Base-by-base conservation (phyloP, 2,329 filamentous ascomycete species). In the Elsinoe batatas region DNA sequence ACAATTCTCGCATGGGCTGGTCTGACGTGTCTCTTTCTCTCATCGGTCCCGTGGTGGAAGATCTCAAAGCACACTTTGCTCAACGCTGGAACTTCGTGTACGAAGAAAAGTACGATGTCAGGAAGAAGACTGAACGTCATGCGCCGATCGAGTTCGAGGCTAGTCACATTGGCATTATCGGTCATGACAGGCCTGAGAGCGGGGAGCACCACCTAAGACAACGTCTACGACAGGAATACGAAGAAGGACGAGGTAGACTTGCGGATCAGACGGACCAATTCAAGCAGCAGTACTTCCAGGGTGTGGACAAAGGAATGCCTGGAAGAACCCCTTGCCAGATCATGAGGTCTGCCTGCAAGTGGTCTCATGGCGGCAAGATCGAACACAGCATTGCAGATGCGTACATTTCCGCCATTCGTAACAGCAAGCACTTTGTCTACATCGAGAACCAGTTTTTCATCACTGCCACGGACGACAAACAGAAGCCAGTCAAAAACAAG, bases 51-150 rank as follows among this genome's bases (percentile, higher is more conserved):
- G 85, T 88, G 8, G 84, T 91, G 0, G 76, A 84, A 59, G 89
- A 87, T 67, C 75, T 95, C 32, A 76, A 82, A 32, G 78, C 80
- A 4, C 89, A 95, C 67, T 95, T 96, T 64, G 78, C 83, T 1
- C 85, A 95, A 65, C 77, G 90, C 63, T 96, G 91, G 89, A 95
- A 95, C 72, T 94, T 88, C 67, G 91, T 96, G 61, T 95, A 82
- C 61, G 78, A 83, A 56, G 82, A 86, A 53, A 96, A 96, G 68
- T 96, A 96, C 67, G 72, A 74, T 58, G 75, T 78, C 33, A 77
- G 80, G 13, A 72, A 76, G 46, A 8, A 53, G 7, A 73, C 80
- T 44, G 64, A 67, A 3, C 70, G 79, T 56, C 83, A 82, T 60
- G 62, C 63, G 17, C 62, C 67, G 33, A 62, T 70, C 12, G 59